A percentile compares a stretch with the other conserved stretches of the same genome.
phyloP scores from a whole-genome alignment of 345 rosid species.

The Arabidopsis arenosa region DNA sequence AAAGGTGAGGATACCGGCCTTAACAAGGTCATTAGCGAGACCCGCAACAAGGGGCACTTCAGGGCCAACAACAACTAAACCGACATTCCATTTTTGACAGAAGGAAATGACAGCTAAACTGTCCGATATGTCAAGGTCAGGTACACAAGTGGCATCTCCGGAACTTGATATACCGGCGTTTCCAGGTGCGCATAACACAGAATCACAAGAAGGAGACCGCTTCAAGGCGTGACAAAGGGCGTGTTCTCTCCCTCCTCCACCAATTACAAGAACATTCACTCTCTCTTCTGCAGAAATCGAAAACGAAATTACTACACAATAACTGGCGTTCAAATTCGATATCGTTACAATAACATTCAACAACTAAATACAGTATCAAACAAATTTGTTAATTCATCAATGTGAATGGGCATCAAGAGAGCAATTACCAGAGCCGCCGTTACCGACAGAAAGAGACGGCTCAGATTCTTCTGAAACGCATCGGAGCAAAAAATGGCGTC shows the following conservation, averaged over 20 bases:
- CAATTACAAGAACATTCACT: constrained; percentile 82
- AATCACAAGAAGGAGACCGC: constrained; percentile 72
- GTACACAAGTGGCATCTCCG: constrained; percentile 79
- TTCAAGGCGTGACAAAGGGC: constrained; percentile 86
- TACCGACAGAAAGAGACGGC: constrained; percentile 31
- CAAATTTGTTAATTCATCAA: constrained; percentile 5
- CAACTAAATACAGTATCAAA: neutral
- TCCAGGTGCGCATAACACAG: constrained; percentile 92
- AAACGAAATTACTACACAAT: constrained; percentile 1
- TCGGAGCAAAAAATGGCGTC: constrained; percentile 30
- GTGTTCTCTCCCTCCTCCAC: constrained; percentile 98
- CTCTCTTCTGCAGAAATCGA: constrained; percentile 55
- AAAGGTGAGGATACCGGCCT: constrained; percentile 76
- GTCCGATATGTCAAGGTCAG: constrained; percentile 70
- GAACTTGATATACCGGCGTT: constrained; percentile 86
- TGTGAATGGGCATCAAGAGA: neutral
- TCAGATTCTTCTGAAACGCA: constrained; percentile 45
- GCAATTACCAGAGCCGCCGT: constrained; percentile 46
- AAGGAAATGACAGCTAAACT: constrained; percentile 73
- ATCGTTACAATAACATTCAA: neutral
- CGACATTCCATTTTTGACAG: constrained; percentile 65
- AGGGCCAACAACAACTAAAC: constrained; percentile 89
- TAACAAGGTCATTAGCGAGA: constrained; percentile 72
- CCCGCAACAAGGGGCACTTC: constrained; percentile 96
- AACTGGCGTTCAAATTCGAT: neutral